Evolutionary conservation across 805 yeast genomes (phyloP).

Genomic region (Jamesozyma jinghongensis): DNA sequence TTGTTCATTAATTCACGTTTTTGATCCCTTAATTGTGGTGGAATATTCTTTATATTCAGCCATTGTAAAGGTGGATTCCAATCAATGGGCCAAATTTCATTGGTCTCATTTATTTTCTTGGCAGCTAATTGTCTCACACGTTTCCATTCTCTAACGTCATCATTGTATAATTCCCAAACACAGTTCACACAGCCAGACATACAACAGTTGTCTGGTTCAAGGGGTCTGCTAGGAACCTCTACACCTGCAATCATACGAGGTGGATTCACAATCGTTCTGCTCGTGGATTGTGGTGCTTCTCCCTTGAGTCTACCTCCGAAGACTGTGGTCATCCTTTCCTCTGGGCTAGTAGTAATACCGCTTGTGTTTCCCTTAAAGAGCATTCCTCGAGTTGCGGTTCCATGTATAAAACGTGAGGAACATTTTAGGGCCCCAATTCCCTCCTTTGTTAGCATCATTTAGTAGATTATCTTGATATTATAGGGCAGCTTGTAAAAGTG

Average conservation of each 20-base stretch:
- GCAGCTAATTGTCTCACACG: slow-evolving; percentile 50
- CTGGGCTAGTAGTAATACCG: slow-evolving; percentile 30
- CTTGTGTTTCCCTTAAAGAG: slow-evolving; percentile 31
- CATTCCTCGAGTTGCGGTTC: slow-evolving; percentile 9
- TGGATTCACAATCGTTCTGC: slow-evolving; percentile 21
- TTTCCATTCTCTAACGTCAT: slow-evolving; percentile 82
- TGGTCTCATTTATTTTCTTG: slow-evolving; percentile 33
- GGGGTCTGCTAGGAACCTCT: slow-evolving; percentile 71
- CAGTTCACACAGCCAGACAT: slow-evolving; percentile 96
- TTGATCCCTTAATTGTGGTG: slow-evolving; percentile 15
- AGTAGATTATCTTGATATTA: too few relatives aligned
- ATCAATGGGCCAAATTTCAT: slow-evolving; percentile 53
- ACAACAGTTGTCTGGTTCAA: slow-evolving; percentile 92
- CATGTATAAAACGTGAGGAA: not conserved
- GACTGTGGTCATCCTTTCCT: slow-evolving; percentile 40
- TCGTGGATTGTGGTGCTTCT: slow-evolving; percentile 34
- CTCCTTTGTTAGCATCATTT: too few relatives aligned
- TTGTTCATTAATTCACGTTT: slow-evolving; percentile 4
- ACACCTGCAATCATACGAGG: slow-evolving; percentile 46
- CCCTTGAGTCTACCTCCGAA: slow-evolving; percentile 54
- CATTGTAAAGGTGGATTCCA: slow-evolving; percentile 48
- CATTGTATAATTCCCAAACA: slow-evolving; percentile 90
- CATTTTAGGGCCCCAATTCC: too few relatives aligned
- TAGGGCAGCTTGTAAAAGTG: too few relatives aligned
- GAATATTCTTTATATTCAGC: slow-evolving; percentile 37